Conservation (phyloP, 1,284 basidiomycete genomes). For the Ustilago xerochloae region DNA sequence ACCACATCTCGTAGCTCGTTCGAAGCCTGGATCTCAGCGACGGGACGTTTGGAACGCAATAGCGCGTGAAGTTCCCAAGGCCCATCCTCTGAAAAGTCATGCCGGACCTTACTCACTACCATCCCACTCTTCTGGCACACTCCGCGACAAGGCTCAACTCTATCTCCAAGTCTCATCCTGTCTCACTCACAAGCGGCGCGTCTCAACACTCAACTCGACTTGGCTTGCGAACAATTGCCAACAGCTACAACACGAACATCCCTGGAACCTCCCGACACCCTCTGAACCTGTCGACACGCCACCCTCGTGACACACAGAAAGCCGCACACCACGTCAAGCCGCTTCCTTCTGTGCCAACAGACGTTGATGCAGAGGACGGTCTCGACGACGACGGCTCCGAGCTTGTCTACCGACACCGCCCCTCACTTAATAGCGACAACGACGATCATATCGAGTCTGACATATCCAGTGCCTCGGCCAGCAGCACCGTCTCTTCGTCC, state of each 20-base stretch:
- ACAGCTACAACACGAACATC: background rate
- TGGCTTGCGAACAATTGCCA: too few relatives aligned
- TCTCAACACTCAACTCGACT: too few relatives aligned
- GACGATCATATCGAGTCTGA: conserved; percentile 36
- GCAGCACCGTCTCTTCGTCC: conserved; percentile 24
- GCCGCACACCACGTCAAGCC: conserved; percentile 9
- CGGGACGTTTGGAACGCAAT: background rate
- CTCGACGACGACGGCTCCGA: conserved; percentile 23
- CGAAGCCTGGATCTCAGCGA: background rate
- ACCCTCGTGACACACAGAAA: background rate
- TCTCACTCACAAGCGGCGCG: too few relatives aligned
- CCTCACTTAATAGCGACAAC: background rate
- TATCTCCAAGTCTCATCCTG: background rate
- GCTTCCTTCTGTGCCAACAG: conserved; percentile 26
- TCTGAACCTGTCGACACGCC: background rate
- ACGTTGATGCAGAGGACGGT: conserved; percentile 33
- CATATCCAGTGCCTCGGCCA: conserved; percentile 31
- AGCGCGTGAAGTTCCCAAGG: background rate
- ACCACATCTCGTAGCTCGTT: too few relatives aligned
- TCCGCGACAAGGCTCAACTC: background rate
- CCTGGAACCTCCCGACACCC: background rate
- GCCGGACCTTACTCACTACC: conserved; percentile 9
- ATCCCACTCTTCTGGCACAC: background rate
- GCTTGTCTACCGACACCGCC: conserved; percentile 11
- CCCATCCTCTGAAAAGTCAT: background rate